Percentiles rank a stretch among this genome's conserved stretches.
Conservation (phyloP, 1,139 yeast species). For the Scheffersomyces parashehatae region DNA sequence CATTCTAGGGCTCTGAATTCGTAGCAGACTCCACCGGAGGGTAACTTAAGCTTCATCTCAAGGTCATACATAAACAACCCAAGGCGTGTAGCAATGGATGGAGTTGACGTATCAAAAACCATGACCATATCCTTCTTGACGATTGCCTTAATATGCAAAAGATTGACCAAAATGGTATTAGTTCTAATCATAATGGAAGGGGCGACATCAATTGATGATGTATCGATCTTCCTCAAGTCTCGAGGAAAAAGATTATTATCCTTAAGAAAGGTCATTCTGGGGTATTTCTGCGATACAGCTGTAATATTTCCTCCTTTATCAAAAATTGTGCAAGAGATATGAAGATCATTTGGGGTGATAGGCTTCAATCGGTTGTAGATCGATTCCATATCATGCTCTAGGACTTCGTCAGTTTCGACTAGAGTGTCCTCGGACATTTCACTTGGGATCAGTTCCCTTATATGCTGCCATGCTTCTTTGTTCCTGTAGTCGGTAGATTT, state of each 20-base stretch:
- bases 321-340: slow-evolving; percentile 70
- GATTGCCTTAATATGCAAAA: slow-evolving; percentile 84
- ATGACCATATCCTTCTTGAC: slow-evolving; percentile 79
- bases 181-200: slow-evolving; percentile 84
- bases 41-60: slow-evolving; percentile 69
- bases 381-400: not conserved
- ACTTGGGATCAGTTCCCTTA: too few relatives aligned
- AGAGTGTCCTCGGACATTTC: too few relatives aligned
- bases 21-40: slow-evolving; percentile 45
- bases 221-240: slow-evolving; percentile 83
- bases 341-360: slow-evolving; percentile 57
- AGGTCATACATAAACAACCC: slow-evolving; percentile 86
- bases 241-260: slow-evolving; percentile 79
- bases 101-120: slow-evolving; percentile 72
- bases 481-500: too few relatives aligned
- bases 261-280: slow-evolving; percentile 71
- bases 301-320: slow-evolving; percentile 71
- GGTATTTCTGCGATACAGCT: slow-evolving; percentile 75
- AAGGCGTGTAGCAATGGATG: slow-evolving; percentile 57
- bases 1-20: slow-evolving; percentile 92
- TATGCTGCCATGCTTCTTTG: too few relatives aligned
- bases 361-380: slow-evolving; percentile 47
- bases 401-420: not conserved
- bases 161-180: slow-evolving; percentile 74
- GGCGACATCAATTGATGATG: slow-evolving; percentile 83